Evolutionary conservation across 75 land plant species (phyloP).

Genomic region (Sequoiadendron giganteum): DNA sequence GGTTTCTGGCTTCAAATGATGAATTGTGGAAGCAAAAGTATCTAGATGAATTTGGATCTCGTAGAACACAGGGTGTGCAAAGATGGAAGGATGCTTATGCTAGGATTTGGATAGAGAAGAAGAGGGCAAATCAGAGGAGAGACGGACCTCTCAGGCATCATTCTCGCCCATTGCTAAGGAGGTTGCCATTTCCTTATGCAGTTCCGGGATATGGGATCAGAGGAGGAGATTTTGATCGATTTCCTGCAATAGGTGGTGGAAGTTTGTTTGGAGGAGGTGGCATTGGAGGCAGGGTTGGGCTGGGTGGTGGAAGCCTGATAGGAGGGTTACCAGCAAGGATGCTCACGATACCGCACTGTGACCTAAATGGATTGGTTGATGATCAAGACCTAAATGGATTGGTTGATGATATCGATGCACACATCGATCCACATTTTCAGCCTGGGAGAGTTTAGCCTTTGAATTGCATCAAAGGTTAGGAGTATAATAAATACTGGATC

Average conservation of each 20-base stretch:
- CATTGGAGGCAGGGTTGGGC: not conserved
- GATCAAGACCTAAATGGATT: not conserved
- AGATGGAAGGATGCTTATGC: constrained; percentile 66
- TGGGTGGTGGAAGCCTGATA: not conserved
- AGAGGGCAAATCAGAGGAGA: not conserved
- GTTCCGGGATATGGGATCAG: not conserved
- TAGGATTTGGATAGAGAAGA: constrained; percentile 27
- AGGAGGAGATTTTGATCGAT: constrained; percentile 12
- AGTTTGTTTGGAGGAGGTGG: not conserved
- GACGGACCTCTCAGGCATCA: not conserved
- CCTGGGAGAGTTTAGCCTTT: too few relatives aligned
- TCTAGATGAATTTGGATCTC: constrained; percentile 45
- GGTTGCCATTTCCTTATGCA: not conserved
- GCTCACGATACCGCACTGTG: not conserved
- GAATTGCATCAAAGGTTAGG: too few relatives aligned
- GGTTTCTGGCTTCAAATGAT: constrained; percentile 54
- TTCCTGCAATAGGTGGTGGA: not conserved
- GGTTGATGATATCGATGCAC: not conserved
- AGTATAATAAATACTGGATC: too few relatives aligned
- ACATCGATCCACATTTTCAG: not conserved
- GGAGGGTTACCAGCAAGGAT: not conserved
- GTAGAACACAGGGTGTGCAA: not conserved
- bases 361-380: too few relatives aligned
- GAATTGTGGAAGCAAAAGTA: constrained; percentile 73
- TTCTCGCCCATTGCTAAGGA: not conserved